Conservation (phyloP, 2,329 filamentous ascomycete species). For the Massarina eburnea region DNA sequence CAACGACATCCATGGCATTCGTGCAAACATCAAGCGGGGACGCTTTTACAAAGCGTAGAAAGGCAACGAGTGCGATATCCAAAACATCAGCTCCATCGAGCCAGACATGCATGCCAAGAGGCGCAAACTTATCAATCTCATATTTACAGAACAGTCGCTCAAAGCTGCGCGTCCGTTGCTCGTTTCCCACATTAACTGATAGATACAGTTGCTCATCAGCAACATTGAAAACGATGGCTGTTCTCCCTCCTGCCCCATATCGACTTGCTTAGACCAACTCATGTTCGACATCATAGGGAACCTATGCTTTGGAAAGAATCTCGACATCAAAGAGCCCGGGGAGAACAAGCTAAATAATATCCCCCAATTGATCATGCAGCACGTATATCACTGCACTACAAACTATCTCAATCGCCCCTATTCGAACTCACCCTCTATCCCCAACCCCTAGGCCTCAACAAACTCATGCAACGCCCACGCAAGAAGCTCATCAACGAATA, state of each 20-base stretch:
- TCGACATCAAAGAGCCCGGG: constrained; percentile 35
- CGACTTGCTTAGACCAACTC: constrained; percentile 17
- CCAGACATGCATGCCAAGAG: constrained; percentile 7
- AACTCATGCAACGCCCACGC: constrained; percentile 3
- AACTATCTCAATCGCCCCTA: constrained; percentile 7
- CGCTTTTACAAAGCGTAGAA: constrained; percentile 9
- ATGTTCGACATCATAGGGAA: constrained; percentile 51
- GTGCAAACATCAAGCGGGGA: constrained; percentile 7
- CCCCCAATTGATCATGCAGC: constrained; percentile 12
- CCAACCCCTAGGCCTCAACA: constrained; percentile 13
- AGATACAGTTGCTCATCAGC: constrained; percentile 8
- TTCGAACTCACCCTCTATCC: constrained; percentile 8
- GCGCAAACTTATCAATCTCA: constrained; percentile 12
- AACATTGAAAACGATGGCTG: constrained; percentile 1
- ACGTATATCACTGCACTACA: constrained; percentile 6
- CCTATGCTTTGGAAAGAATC: constrained; percentile 38
- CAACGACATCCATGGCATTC: constrained; percentile 6
- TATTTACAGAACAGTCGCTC: constrained; percentile 16
- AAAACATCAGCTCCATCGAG: constrained; percentile 8
- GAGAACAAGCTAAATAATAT: constrained; percentile 13
- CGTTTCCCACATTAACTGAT: constrained; percentile 14
- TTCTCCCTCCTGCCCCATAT: constrained; percentile 8
- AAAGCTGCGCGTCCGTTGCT: constrained; percentile 10
- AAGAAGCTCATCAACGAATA: constrained; percentile 8
- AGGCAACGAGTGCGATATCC: constrained; percentile 8